These are phyloP conservation scores for Talaromyces borbonicus DNA, from an alignment of 495 filamentous ascomycete species.

Conservation along the genomic window DNA sequence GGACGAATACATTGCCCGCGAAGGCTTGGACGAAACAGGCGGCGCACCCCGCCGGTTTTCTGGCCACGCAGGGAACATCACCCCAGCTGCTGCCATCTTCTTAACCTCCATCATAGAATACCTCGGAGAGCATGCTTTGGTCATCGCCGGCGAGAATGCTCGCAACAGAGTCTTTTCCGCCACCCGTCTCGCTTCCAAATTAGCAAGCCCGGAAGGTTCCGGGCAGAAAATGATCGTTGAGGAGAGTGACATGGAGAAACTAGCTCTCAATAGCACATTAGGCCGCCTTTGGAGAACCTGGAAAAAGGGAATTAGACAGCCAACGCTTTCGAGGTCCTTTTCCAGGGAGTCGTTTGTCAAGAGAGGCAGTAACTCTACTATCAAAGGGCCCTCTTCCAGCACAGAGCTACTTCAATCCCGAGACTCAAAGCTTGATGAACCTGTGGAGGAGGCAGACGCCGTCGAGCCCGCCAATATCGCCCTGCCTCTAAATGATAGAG, in stretches of 20 bases:
- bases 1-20: conserved; percentile 68
- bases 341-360: conserved; percentile 37
- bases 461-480: conserved; percentile 46
- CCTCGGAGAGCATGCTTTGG: conserved; percentile 81
- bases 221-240: conserved; percentile 60
- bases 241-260: conserved; percentile 85
- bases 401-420: conserved; percentile 22
- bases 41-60: conserved; percentile 43
- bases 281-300: conserved; percentile 91
- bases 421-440: background rate
- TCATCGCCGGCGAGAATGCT: conserved; percentile 82
- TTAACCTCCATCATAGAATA: conserved; percentile 90
- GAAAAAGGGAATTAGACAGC: conserved; percentile 63
- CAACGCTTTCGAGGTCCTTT: conserved; percentile 26
- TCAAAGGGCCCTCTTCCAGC: conserved; percentile 29
- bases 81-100: conserved; percentile 90
- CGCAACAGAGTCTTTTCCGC: conserved; percentile 49
- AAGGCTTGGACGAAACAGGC: conserved; percentile 48
- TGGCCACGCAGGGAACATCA: conserved; percentile 58
- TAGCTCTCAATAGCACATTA: conserved; percentile 78
- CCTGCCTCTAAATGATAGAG: conserved; percentile 56
- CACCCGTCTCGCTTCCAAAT: conserved; percentile 20
- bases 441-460: conserved; percentile 7
- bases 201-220: conserved; percentile 15
- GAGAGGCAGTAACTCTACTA: conserved; percentile 22